Conservation (phyloP, 169 alveolate genomes). For the Eimeria acervulina region DNA sequence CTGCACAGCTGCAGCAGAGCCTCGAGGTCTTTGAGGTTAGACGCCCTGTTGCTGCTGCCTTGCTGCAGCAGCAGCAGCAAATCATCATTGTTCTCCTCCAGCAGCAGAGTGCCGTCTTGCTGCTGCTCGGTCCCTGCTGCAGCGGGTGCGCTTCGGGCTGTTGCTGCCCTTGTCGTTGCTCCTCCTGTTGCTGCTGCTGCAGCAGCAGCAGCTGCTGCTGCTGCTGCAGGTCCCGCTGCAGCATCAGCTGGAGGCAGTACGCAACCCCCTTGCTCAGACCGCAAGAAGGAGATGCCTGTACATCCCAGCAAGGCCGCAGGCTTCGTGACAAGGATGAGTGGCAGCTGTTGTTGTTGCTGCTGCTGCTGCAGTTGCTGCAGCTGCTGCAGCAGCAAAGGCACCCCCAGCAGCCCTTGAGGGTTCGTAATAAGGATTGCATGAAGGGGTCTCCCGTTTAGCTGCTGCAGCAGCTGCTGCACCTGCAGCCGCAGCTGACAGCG, state of each 20-base stretch:
- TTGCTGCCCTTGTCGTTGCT: too few species aligned
- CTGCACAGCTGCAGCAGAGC: conserved; percentile 40
- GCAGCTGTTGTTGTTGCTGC: conserved; percentile 39
- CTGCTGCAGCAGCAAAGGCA: conserved; percentile 67
- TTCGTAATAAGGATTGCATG: conserved; percentile 70
- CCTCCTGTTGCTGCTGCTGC: too few species aligned
- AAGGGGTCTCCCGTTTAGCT: neutral
- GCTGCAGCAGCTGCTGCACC: conserved; percentile 72
- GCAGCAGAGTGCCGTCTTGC: neutral
- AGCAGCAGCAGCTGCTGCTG: too few species aligned
- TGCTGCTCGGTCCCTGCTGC: conserved; percentile 7
- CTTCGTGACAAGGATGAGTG: conserved; percentile 64
- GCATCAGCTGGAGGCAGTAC: neutral
- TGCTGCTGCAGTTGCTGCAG: conserved; percentile 54
- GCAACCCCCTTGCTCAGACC: neutral
- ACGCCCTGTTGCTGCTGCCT: conserved; percentile 45
- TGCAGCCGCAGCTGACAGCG: conserved; percentile 23
- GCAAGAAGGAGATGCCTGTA: conserved; percentile 34
- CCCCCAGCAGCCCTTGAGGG: conserved; percentile 70
- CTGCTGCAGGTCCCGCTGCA: too few species aligned
- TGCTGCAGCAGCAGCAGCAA: conserved; percentile 63
- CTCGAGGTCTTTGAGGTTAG: neutral
- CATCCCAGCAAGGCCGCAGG: conserved; percentile 58
- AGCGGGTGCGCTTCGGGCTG: neutral
- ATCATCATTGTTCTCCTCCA: neutral